Evolutionary conservation across 1,139 yeast genomes (phyloP).

Genomic region (Hyphopichia fennica): DNA sequence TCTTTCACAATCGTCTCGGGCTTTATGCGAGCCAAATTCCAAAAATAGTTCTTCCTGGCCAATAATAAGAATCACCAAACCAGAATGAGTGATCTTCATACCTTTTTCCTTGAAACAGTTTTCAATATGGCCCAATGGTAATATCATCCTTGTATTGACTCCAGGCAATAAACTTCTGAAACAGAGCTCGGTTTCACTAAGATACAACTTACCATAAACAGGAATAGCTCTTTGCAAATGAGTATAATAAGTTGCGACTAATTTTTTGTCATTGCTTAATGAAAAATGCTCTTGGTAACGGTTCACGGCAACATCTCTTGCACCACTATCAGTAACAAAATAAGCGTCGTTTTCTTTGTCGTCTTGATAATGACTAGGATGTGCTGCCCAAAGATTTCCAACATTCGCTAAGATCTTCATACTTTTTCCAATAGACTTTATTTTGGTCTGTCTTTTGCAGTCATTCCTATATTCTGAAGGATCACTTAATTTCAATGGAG

Average conservation of each 20-base stretch:
- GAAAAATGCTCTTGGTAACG: conserved; percentile 70
- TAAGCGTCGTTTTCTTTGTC: conserved; percentile 48
- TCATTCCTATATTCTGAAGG: conserved; percentile 22
- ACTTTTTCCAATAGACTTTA: conserved; percentile 26
- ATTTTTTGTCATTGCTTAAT: conserved; percentile 46
- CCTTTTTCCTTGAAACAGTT: conserved; percentile 66
- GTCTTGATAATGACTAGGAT: conserved; percentile 57
- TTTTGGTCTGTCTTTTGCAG: conserved; percentile 10
- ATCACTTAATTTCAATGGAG: conserved; percentile 29
- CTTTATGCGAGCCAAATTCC: conserved; percentile 66
- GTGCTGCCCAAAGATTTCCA: conserved; percentile 61
- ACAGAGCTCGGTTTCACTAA: conserved; percentile 67
- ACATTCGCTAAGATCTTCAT: conserved; percentile 37
- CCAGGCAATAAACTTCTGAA: conserved; percentile 83
- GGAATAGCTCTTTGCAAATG: conserved; percentile 74
- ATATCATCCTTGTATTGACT: conserved; percentile 74
- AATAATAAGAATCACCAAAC: conserved; percentile 63
- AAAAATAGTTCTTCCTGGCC: conserved; percentile 77
- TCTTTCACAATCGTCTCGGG: conserved; percentile 73
- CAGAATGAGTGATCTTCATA: conserved; percentile 49
- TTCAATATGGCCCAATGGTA: conserved; percentile 74
- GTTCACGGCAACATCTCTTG: conserved; percentile 44
- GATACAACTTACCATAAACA: conserved; percentile 76
- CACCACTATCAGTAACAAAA: conserved; percentile 42
- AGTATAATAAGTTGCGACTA: conserved; percentile 70